Evolutionary conservation across 805 yeast species (phyloP).

Genomic region (Komagataella ulmi): DNA sequence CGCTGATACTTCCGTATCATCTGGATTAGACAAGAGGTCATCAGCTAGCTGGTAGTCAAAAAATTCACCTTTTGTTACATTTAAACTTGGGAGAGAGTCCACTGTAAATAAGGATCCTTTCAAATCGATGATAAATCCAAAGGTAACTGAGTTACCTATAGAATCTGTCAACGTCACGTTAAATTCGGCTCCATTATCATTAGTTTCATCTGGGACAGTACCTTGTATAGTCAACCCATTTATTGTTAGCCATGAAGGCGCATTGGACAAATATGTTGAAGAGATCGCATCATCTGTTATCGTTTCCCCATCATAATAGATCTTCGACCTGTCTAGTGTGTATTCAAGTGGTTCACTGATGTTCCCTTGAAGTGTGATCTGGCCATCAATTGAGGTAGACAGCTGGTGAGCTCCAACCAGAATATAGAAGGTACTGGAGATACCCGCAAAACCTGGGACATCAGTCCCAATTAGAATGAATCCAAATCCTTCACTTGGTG

Average conservation of each 20-base stretch:
- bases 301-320: conserved; percentile 47
- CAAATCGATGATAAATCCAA: conserved; percentile 45
- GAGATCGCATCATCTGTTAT: conserved; percentile 43
- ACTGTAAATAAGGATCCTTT: conserved; percentile 43
- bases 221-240: conserved; percentile 34
- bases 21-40: conserved; percentile 42
- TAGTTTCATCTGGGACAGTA: conserved; percentile 34
- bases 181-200: conserved; percentile 23
- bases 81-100: conserved; percentile 35
- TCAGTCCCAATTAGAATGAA: conserved; percentile 74
- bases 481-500: conserved; percentile 67
- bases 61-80: conserved; percentile 54
- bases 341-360: conserved; percentile 39
- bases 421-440: conserved; percentile 54
- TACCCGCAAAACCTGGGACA: conserved; percentile 59
- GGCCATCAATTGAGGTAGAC: conserved; percentile 47
- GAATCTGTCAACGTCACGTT: conserved; percentile 44
- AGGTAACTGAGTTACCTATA: conserved; percentile 43
- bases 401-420: conserved; percentile 83
- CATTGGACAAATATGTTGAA: conserved; percentile 27
- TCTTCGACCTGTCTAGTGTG: conserved; percentile 46
- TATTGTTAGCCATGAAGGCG: conserved; percentile 51
- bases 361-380: conserved; percentile 54
- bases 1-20: conserved; percentile 34
- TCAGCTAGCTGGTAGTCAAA: conserved; percentile 43